Conservation (phyloP, 305 asterid genomes). For the Lippia alba region DNA sequence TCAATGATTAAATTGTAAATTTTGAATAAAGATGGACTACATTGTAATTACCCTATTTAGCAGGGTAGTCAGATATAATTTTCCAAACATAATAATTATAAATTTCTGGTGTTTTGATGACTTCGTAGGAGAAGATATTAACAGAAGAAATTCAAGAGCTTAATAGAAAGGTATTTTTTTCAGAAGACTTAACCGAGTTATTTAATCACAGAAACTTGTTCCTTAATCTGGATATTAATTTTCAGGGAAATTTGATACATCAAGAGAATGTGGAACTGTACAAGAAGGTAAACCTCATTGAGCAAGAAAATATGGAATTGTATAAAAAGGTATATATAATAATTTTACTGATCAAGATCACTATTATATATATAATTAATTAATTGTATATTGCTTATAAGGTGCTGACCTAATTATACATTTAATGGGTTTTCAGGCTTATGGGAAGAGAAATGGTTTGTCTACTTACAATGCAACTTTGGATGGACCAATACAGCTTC, state of each 20-base stretch:
- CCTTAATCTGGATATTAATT: slow-evolving; percentile 6
- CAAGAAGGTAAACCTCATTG: slow-evolving; percentile 47
- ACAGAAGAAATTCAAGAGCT: slow-evolving; percentile 59
- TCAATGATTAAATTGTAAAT: too few relatives aligned
- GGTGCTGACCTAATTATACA: neutral
- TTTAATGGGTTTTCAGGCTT: slow-evolving; percentile 40
- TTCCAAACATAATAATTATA: too few relatives aligned
- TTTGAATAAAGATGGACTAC: too few relatives aligned
- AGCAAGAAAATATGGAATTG: slow-evolving; percentile 46
- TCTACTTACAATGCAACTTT: slow-evolving; percentile 31
- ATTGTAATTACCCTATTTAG: too few relatives aligned
- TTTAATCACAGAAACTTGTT: neutral
- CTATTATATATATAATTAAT: neutral
- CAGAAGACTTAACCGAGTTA: neutral
- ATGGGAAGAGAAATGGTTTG: slow-evolving; percentile 39
- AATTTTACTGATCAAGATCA: neutral
- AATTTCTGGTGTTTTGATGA: neutral
- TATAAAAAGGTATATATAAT: slow-evolving; percentile 41
- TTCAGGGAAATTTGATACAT: slow-evolving; percentile 51
- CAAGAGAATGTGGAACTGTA: slow-evolving; percentile 57
- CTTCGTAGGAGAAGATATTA: slow-evolving; percentile 53
- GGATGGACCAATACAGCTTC: slow-evolving; percentile 41
- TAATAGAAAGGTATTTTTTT: slow-evolving; percentile 48
- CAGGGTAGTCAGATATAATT: too few relatives aligned
- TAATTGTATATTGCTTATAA: too few relatives aligned